Evolutionary conservation across 768 basidiomycete species (phyloP).

Genomic region (Tubosaeta sp.): DNA sequence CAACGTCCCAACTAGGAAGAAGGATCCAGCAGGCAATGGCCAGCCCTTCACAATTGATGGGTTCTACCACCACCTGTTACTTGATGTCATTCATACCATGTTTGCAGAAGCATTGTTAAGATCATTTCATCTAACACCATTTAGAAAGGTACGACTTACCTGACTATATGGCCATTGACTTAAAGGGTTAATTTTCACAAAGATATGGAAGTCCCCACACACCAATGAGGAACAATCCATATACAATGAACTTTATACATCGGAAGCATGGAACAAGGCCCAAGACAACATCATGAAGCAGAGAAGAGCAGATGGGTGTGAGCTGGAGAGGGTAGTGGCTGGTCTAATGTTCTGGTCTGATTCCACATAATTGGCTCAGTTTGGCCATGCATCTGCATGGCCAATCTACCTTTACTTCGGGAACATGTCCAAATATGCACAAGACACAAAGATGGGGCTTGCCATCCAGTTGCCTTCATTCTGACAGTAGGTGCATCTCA

Average conservation of each 20-base stretch:
- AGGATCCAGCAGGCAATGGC: slow-evolving; percentile 3
- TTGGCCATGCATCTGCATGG: too few relatives aligned
- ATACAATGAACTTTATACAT: neutral
- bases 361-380: slow-evolving; percentile 3
- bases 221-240: neutral
- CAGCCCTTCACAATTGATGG: slow-evolving; percentile 25
- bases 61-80: slow-evolving; percentile 21
- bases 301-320: slow-evolving; percentile 6
- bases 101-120: slow-evolving; percentile 5
- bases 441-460: too few relatives aligned
- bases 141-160: too few relatives aligned
- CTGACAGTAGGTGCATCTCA: too few relatives aligned
- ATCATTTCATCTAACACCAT: too few relatives aligned
- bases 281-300: slow-evolving; percentile 16
- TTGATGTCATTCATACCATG: slow-evolving; percentile 3
- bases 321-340: slow-evolving; percentile 11
- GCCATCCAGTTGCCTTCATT: too few relatives aligned
- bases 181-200: too few relatives aligned
- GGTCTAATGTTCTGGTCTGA: slow-evolving; percentile 18
- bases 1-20: neutral
- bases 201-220: neutral
- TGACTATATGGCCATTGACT: too few relatives aligned
- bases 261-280: neutral
- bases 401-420: too few relatives aligned
- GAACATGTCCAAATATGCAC: too few relatives aligned